Evolutionary conservation across 371 early-diverging fungal genomes (phyloP), one percentile per base, ranked within the genome.

Genomic region (Parasitella parasitica): DNA sequence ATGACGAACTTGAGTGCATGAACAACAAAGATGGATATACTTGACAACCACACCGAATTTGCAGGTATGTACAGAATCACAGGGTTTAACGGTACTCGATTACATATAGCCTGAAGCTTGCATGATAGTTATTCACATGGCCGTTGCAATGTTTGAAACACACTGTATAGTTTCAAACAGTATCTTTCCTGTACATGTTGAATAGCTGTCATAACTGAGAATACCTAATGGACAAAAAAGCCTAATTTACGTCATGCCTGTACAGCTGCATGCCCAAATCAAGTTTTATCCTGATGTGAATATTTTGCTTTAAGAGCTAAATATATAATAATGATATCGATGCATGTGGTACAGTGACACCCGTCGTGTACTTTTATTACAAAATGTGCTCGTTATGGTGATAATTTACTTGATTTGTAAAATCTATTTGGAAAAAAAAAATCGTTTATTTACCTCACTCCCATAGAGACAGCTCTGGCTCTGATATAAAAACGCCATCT

Each of bases 351-450:
- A 43, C 43, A 41, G 41, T 41, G n/a, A 18, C 18, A 41, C 41
- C 41, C n/a, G 18, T 18, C n/a, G n/a, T n/a, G n/a, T n/a, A n/a
- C n/a, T n/a, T n/a, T n/a, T n/a, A n/a, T n/a, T 41, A 41, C n/a
- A 41, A 18, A 20, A 20, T 9, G 22, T 43, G 39, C 56, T 56
- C 39, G n/a, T 41, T 56, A 38, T 36, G 37, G 56, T 37, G 56
- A 41, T 28, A 24, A 56, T 38, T 38, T 56, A 15, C 50, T 49
- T 49, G 50, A 49, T 49, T 49, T 49, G 50, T 49, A 49, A 15
- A 28, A 27, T 8, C 12, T 16, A 24, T 49, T 58, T n/a, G n/a
- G n/a, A n/a, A n/a, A n/a, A n/a, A n/a, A n/a, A n/a, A n/a, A n/a
- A n/a, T n/a, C n/a, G n/a, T n/a, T 18, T 22, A 22, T 41, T 41